phyloP scores from a whole-genome alignment of 352 stramenopile genomes.

The Thalassiosira hispida region DNA sequence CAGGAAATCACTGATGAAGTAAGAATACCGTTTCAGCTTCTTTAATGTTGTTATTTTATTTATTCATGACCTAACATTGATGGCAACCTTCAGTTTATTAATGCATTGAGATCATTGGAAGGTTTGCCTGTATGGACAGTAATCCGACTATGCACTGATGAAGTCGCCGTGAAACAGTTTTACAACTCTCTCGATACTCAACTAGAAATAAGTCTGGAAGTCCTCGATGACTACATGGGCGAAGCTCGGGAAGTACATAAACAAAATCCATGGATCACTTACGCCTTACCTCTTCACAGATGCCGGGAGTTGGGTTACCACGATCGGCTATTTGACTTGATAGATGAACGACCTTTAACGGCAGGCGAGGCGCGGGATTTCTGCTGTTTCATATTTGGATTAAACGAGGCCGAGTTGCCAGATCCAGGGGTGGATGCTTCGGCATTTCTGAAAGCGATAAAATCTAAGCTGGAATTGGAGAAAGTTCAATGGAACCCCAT shows the following conservation, averaged over 20 bases:
- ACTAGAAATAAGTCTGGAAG: slow-evolving; percentile 81
- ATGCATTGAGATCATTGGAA: slow-evolving; percentile 62
- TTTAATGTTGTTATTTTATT: not conserved
- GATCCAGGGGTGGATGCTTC: slow-evolving; percentile 38
- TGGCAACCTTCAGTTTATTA: slow-evolving; percentile 40
- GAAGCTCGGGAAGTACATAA: slow-evolving; percentile 80
- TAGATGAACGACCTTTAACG: slow-evolving; percentile 80
- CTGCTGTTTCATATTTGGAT: slow-evolving; percentile 70
- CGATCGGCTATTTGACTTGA: slow-evolving; percentile 77
- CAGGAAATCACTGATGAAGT: slow-evolving; percentile 35
- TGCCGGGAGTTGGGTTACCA: slow-evolving; percentile 80
- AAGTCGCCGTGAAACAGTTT: slow-evolving; percentile 80
- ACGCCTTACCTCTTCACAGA: slow-evolving; percentile 77
- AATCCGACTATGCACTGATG: slow-evolving; percentile 85
- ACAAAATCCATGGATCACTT: slow-evolving; percentile 82
- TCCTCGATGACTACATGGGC: slow-evolving; percentile 82
- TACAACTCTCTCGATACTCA: slow-evolving; percentile 84
- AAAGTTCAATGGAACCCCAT: slow-evolving; percentile 62
- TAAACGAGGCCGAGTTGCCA: slow-evolving; percentile 35
- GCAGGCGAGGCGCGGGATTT: slow-evolving; percentile 70
- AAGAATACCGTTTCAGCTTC: not conserved
- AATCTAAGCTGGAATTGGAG: slow-evolving; percentile 23
- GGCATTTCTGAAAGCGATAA: slow-evolving; percentile 38
- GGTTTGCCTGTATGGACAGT: slow-evolving; percentile 81
- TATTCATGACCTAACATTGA: not conserved